These are phyloP conservation scores for Syncephalastrum monosporum DNA, from an alignment of 371 early-diverging fungal genomes.

Conservation along the genomic window DNA sequence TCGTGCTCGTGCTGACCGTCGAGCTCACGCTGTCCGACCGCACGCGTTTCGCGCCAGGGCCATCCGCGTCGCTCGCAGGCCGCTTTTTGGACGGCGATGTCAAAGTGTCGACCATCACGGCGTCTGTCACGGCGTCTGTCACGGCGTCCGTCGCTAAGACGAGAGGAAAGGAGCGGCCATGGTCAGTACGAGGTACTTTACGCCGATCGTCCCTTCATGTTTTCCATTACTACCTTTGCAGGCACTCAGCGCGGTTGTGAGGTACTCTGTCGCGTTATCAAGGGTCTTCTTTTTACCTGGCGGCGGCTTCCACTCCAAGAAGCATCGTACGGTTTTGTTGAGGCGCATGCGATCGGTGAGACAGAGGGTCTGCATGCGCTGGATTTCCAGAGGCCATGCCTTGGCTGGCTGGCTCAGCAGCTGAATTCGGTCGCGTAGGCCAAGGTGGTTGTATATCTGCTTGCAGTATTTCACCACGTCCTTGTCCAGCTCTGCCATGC, in stretches of 20 bases:
- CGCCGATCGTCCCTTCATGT: no score
- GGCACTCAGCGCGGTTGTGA: no score
- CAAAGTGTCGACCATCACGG: no score
- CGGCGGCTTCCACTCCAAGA: slow-evolving; percentile 22
- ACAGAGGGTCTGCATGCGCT: slow-evolving; percentile 27
- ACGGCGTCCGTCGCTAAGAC: no score
- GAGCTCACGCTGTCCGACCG: slow-evolving; percentile 6
- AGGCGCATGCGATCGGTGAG: slow-evolving; percentile 18
- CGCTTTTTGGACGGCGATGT: no score
- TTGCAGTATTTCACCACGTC: slow-evolving; percentile 28
- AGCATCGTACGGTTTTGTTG: slow-evolving; percentile 15
- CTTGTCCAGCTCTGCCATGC: slow-evolving; percentile 7
- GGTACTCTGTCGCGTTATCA: slow-evolving; percentile 13
- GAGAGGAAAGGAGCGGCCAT: no score
- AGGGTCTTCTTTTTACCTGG: slow-evolving; percentile 22
- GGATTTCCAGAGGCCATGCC: slow-evolving; percentile 16
- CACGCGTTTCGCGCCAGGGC: slow-evolving; percentile 5
- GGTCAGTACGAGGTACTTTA: not conserved
- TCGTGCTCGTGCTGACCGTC: not conserved
- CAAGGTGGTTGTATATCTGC: slow-evolving; percentile 37
- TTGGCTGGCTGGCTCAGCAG: not conserved
- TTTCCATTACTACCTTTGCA: no score
- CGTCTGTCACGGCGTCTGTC: no score
- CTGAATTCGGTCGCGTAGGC: slow-evolving; percentile 22
- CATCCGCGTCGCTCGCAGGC: no score